Percentiles rank a stretch among this genome's conserved stretches.
phyloP scores from a whole-genome alignment of 2,329 filamentous ascomycete genomes.

The Taxawa tesnikishii region DNA sequence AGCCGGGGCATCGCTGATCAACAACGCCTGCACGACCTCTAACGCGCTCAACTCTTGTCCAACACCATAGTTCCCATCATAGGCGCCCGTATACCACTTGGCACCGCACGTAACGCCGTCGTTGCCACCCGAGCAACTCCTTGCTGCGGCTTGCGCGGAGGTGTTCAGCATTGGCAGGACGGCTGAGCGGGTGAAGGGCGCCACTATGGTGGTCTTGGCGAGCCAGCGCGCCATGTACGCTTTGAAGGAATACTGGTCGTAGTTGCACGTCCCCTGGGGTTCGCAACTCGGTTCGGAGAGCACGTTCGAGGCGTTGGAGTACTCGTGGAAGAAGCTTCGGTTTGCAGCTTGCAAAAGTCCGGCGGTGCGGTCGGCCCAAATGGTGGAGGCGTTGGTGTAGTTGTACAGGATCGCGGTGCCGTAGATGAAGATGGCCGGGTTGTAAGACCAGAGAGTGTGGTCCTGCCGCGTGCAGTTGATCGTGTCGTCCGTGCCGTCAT shows the following conservation, averaged over 20 bases:
- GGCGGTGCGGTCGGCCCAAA: constrained; percentile 40
- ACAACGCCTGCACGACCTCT: constrained; percentile 31
- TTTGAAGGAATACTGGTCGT: constrained; percentile 65
- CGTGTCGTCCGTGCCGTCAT: constrained; percentile 30
- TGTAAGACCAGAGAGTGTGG: constrained; percentile 35
- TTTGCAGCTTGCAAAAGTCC: constrained; percentile 44
- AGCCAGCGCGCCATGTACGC: constrained; percentile 59
- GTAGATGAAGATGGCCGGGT: constrained; percentile 39
- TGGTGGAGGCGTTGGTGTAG: constrained; percentile 25
- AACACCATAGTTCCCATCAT: constrained; percentile 27
- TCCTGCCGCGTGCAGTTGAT: constrained; percentile 32
- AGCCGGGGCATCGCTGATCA: constrained; percentile 12
- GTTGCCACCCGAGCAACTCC: constrained; percentile 28
- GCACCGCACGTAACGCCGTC: constrained; percentile 30
- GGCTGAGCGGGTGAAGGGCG: constrained; percentile 26
- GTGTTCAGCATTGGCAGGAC: constrained; percentile 25
- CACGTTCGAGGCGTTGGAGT: constrained; percentile 37
- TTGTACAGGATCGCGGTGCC: constrained; percentile 48
- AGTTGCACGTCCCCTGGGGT: constrained; percentile 41
- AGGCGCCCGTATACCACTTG: constrained; percentile 31
- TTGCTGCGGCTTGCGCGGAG: constrained; percentile 30
- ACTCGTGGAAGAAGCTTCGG: constrained; percentile 42
- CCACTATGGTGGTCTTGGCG: constrained; percentile 29
- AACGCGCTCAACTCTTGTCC: constrained; percentile 33
- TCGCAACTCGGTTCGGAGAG: constrained; percentile 60